A percentile compares a stretch with the other conserved stretches of the same genome.
Conservation (phyloP, 257 asterid species). For the Nicotiana benthamiana region DNA sequence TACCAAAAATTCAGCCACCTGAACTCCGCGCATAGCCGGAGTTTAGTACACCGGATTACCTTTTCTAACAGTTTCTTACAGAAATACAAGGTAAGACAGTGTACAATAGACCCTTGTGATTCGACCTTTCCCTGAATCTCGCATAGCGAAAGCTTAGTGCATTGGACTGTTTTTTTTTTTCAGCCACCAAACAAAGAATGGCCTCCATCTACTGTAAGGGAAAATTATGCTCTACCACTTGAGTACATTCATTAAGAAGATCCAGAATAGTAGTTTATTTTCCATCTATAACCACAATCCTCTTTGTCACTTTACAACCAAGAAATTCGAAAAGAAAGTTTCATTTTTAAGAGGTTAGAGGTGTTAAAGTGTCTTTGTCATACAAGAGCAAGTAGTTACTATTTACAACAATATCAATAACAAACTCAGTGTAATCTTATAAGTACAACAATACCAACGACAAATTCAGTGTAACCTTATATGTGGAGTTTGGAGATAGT, state of each 20-base stretch:
- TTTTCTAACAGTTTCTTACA: too few relatives aligned
- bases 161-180: not conserved
- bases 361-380: not conserved
- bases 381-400: not conserved
- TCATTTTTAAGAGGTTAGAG: not conserved
- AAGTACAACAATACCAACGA: not conserved
- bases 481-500: fast-evolving
- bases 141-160: too few relatives aligned
- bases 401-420: not conserved
- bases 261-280: not conserved
- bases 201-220: not conserved
- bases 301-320: not conserved
- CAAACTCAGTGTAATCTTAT: too few relatives aligned
- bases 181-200: not conserved
- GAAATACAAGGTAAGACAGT: too few relatives aligned
- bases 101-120: too few relatives aligned
- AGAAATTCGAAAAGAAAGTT: not conserved
- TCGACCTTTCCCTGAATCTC: too few relatives aligned
- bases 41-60: too few relatives aligned
- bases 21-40: too few relatives aligned
- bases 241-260: constrained; percentile 11
- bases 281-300: not conserved
- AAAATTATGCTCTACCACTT: constrained; percentile 1
- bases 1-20: not conserved
- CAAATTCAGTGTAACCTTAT: too few relatives aligned